Evolutionary conservation across 2,329 filamentous ascomycete genomes (phyloP).

Genomic region (Colletotrichum sp.): DNA sequence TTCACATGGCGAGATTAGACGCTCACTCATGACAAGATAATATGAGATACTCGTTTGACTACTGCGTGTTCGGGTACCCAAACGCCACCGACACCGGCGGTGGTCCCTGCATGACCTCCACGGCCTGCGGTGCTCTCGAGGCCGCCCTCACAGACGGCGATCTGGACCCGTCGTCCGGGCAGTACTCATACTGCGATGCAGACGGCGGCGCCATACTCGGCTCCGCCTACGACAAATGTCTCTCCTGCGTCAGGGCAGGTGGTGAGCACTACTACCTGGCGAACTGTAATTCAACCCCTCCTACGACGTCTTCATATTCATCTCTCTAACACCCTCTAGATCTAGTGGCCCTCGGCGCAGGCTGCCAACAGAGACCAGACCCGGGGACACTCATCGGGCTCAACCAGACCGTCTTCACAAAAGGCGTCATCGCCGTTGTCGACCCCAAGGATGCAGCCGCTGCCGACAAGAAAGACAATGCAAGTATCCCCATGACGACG

Average conservation of each 20-base stretch:
- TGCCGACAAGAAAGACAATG: constrained; percentile 3
- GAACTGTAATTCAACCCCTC: constrained; percentile 47
- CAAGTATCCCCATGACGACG: constrained; percentile 38
- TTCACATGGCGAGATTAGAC: neutral
- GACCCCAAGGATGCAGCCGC: constrained; percentile 30
- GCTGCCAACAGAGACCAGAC: constrained; percentile 52
- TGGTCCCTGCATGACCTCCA: constrained; percentile 55
- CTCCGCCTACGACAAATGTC: constrained; percentile 42
- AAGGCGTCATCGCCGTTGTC: constrained; percentile 32
- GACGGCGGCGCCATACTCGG: constrained; percentile 40
- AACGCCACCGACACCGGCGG: constrained; percentile 49
- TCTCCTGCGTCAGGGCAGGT: constrained; percentile 49
- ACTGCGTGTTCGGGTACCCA: constrained; percentile 58
- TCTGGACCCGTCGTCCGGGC: constrained; percentile 32
- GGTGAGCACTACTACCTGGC: constrained; percentile 47
- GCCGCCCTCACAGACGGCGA: constrained; percentile 44
- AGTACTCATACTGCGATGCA: constrained; percentile 52
- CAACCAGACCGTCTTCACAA: constrained; percentile 50
- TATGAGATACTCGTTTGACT: constrained; percentile 55
- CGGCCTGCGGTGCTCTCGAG: constrained; percentile 53
- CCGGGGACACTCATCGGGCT: constrained; percentile 40
- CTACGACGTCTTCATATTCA: neutral
- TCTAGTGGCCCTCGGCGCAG: constrained; percentile 55
- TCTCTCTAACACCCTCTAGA: constrained; percentile 35
- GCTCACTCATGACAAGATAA: constrained; percentile 48